Conservation (phyloP, 1,284 basidiomycete genomes). For the Puccinia coronata region DNA sequence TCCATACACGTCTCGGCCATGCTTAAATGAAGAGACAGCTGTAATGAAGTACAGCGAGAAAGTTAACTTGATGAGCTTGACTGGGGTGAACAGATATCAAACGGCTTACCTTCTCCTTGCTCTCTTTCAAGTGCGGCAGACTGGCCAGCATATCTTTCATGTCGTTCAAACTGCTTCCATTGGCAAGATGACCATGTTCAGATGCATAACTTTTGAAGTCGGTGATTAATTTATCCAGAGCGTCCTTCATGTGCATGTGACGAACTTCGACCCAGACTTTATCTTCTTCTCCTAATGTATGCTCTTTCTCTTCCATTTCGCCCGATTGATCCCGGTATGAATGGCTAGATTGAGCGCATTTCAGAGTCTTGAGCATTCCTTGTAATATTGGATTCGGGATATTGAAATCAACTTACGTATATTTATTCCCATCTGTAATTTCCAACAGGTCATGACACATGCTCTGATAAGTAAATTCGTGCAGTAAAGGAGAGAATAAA, state of each 20-base stretch:
- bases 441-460: conserved; percentile 94
- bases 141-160: conserved; percentile 99
- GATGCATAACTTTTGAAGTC: conserved; percentile 59
- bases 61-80: background rate
- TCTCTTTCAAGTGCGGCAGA: conserved; percentile 91
- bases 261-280: conserved; percentile 50
- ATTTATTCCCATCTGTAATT: conserved; percentile 80
- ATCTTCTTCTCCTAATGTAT: conserved; percentile 44
- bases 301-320: conserved; percentile 48
- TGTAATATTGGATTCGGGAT: background rate
- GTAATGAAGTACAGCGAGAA: background rate
- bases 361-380: background rate
- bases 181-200: conserved; percentile 49
- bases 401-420: conserved; percentile 67
- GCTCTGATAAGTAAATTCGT: conserved; percentile 98
- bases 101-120: conserved; percentile 72
- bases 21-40: conserved; percentile 90
- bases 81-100: background rate
- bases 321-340: conserved; percentile 45
- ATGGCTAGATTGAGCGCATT: conserved; percentile 15
- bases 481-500: conserved; percentile 80
- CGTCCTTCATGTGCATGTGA: conserved; percentile 50
- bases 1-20: conserved; percentile 98
- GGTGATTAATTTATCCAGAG: conserved; percentile 47
- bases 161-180: conserved; percentile 81